Conservation (phyloP, 139 green algal species). For the Ulvella scutata region DNA sequence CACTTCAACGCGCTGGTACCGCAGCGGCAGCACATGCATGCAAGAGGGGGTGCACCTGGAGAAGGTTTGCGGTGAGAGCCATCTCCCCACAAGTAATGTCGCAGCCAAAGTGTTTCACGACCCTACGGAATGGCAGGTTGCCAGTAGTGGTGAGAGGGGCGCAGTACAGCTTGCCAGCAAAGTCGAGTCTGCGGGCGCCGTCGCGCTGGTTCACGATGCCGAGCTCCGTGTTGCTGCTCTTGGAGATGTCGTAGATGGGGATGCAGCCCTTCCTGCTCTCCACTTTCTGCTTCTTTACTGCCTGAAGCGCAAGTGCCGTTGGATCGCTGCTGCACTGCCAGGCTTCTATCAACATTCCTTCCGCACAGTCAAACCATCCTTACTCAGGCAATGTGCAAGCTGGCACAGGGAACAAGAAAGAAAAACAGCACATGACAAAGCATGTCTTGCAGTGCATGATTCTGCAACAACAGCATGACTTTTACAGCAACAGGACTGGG, state of each 20-base stretch:
- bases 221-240: neutral
- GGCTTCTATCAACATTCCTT: neutral
- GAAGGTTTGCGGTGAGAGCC: slow-evolving; percentile 85
- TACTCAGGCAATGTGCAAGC: neutral
- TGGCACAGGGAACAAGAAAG: neutral
- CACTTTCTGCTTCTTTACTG: neutral
- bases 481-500: slow-evolving; percentile 1
- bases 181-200: slow-evolving; percentile 43
- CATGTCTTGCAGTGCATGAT: neutral
- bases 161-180: slow-evolving; percentile 76
- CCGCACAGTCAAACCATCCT: neutral
- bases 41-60: slow-evolving; percentile 19
- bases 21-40: neutral
- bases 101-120: slow-evolving; percentile 60
- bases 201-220: neutral
- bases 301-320: neutral
- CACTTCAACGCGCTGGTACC: neutral
- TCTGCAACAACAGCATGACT: neutral
- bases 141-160: slow-evolving; percentile 85
- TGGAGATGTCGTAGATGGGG: neutral
- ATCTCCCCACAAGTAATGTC: slow-evolving; percentile 93
- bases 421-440: neutral
- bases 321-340: neutral
- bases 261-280: neutral
- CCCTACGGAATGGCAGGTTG: slow-evolving; percentile 82